Conservation (phyloP, 176 grass and related monocot species). For the Musa acuminata region DNA sequence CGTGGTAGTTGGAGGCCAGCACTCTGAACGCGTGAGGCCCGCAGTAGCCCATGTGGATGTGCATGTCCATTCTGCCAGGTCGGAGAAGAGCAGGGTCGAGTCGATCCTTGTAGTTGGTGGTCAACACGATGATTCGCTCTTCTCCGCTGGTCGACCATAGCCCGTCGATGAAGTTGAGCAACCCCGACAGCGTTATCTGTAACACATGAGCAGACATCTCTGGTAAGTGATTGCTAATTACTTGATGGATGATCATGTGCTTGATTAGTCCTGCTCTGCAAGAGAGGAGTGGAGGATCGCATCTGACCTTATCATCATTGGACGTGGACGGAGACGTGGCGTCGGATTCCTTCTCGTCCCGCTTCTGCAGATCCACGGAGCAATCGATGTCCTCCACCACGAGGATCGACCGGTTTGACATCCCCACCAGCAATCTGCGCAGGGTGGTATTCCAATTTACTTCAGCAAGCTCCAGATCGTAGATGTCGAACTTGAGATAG, state of each 20-base stretch:
- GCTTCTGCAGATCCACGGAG: constrained; percentile 48
- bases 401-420: constrained; percentile 72
- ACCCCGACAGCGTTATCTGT: constrained; percentile 69
- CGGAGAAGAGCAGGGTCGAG: constrained; percentile 72
- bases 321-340: not conserved
- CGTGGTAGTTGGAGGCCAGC: constrained; percentile 69
- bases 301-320: constrained; percentile 41
- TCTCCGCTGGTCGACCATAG: constrained; percentile 77
- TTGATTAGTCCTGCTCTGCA: no score
- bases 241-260: no score
- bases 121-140: constrained; percentile 84
- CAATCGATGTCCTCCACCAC: constrained; percentile 94
- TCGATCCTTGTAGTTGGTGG: constrained; percentile 82
- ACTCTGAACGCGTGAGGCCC: constrained; percentile 44
- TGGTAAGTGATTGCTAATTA: no score
- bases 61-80: constrained; percentile 89
- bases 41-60: constrained; percentile 89
- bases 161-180: constrained; percentile 90
- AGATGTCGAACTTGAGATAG: constrained; percentile 87
- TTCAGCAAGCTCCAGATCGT: constrained; percentile 84
- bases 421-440: constrained; percentile 48
- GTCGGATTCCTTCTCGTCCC: constrained; percentile 12
- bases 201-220: no score
- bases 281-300: not conserved
- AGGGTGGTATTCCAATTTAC: constrained; percentile 56